Percentiles rank a stretch among this genome's conserved stretches.
phyloP scores from a whole-genome alignment of 2,329 filamentous ascomycete genomes.

The Colletotrichum ledebouriae region DNA sequence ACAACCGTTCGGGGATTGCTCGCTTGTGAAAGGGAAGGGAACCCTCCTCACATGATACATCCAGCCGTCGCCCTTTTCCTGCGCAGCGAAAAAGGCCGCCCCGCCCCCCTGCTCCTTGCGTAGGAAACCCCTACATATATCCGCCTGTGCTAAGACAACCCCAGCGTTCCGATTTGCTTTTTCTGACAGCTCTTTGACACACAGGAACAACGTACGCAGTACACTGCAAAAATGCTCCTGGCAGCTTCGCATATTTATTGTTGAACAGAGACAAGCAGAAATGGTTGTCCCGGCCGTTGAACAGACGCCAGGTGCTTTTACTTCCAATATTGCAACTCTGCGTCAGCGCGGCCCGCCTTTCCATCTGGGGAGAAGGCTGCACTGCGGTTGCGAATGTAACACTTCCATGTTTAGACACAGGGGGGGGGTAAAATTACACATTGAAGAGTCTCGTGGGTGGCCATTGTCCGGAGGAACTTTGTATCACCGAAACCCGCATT shows the following conservation, averaged over 20 bases:
- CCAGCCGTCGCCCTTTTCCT: not conserved
- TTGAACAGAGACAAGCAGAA: not conserved
- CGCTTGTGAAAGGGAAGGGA: not conserved
- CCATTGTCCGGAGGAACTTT: constrained; percentile 23
- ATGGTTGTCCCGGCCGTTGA: constrained; percentile 11
- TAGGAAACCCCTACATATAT: constrained; percentile 26
- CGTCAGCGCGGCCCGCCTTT: constrained; percentile 16
- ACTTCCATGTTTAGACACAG: not conserved
- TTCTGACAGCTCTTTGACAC: constrained; percentile 31
- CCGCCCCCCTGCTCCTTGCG: constrained; percentile 15
- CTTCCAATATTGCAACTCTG: constrained; percentile 23
- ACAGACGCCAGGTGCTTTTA: constrained; percentile 15
- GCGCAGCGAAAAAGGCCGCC: not conserved
- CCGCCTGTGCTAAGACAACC: constrained; percentile 8
- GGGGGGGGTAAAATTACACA: too few relatives aligned
- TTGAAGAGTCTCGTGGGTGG: not conserved
- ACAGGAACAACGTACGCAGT: not conserved
- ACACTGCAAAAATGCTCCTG: not conserved
- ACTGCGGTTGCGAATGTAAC: constrained; percentile 15
- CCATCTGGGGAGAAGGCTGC: constrained; percentile 3
- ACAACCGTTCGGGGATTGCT: constrained; percentile 20
- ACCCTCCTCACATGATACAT: too few relatives aligned
- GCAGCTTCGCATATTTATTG: not conserved
- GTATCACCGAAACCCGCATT: constrained; percentile 28
- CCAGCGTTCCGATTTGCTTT: constrained; percentile 32